Base-by-base conservation (phyloP, 2,329 filamentous ascomycete species). In the Berkeleyomyces basicola region DNA sequence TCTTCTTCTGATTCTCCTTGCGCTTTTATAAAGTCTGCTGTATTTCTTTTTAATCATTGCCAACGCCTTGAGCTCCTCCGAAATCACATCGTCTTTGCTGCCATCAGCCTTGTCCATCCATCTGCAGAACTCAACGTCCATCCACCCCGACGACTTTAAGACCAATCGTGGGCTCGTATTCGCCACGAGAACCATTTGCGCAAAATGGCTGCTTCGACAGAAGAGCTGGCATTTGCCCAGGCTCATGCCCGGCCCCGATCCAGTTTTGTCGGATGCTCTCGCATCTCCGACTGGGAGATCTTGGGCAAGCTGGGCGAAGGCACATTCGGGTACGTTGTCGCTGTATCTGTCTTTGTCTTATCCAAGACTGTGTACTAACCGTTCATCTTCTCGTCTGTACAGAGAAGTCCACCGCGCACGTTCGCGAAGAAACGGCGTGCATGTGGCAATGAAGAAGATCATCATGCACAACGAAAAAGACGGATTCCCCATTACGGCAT, bases 391-490 rank as follows among this genome's bases (percentile, higher is more conserved):
- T 7, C 44, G 40, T 47, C 7, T 23, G 23, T 42, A 11, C 31
- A 63, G 62, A 67, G 90, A 97, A 76, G 93, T 97, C 46, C 90
- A 96, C 73, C 93, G 92, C 70, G 93, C 90, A 65, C 82, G 82
- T 66, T 90, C 87, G 37, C 85, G 83, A 69, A 87, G 81, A 69
- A 88, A 84, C 1, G 86, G 88, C 61, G 79, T 82, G 33, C 74
- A 92, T 55, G 87, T 96, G 65, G 93, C 93, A 3, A 74, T 99
- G 70, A 99, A 99, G 78, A 97, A 97, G 80, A 99, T 99, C 67
- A 83, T 99, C 67, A 96, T 97, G 88, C 93, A 97, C 73, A 95
- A 97, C 73, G 93, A 99, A 77, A 97, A 96, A 73, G 93, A 99
- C 74, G 93, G 93, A 59, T 99, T 99, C 68, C 93, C 93, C n/a